Percentiles rank a stretch among this genome's conserved stretches.
phyloP scores from a whole-genome alignment of 768 basidiomycete species.

The Hericium alpestre region DNA sequence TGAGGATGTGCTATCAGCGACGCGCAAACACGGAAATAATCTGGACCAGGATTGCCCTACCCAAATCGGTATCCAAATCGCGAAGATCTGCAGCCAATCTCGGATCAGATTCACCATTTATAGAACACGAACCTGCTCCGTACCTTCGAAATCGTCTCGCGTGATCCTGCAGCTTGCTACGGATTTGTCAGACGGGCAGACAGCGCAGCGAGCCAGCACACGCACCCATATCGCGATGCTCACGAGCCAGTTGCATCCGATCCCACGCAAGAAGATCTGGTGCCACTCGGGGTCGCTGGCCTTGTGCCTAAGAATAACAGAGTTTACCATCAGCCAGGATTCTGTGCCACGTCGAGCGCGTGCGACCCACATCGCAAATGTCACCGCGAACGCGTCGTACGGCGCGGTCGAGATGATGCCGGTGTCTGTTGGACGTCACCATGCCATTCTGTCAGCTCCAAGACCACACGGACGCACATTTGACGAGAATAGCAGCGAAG shows the following conservation, averaged over 20 bases:
- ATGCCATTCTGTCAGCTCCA: background rate
- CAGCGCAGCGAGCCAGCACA: background rate
- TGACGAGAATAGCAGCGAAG: constrained; percentile 55
- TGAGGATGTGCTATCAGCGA: constrained; percentile 13
- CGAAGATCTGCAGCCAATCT: constrained; percentile 32
- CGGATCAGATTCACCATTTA: background rate
- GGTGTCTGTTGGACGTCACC: constrained; percentile 29
- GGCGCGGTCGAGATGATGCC: constrained; percentile 51
- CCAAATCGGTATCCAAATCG: constrained; percentile 70
- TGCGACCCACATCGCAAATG: constrained; percentile 45
- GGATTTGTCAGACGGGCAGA: background rate
- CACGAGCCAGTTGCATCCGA: constrained; percentile 72
- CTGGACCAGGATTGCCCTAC: constrained; percentile 25
- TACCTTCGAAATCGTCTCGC: constrained; percentile 61
- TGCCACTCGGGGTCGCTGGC: constrained; percentile 58
- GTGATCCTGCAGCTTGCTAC: constrained; percentile 62
- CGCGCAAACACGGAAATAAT: too few relatives aligned
- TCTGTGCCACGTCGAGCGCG: background rate
- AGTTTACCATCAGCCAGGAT: background rate
- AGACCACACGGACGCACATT: constrained; percentile 30
- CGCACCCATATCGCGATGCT: constrained; percentile 65
- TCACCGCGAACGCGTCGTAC: constrained; percentile 40
- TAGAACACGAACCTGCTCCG: background rate
- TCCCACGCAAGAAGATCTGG: constrained; percentile 63
- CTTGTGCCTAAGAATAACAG: constrained; percentile 36